Evolutionary conservation across 1,139 yeast genomes (phyloP).

Genomic region (Debaryomycetaceae sp.): DNA sequence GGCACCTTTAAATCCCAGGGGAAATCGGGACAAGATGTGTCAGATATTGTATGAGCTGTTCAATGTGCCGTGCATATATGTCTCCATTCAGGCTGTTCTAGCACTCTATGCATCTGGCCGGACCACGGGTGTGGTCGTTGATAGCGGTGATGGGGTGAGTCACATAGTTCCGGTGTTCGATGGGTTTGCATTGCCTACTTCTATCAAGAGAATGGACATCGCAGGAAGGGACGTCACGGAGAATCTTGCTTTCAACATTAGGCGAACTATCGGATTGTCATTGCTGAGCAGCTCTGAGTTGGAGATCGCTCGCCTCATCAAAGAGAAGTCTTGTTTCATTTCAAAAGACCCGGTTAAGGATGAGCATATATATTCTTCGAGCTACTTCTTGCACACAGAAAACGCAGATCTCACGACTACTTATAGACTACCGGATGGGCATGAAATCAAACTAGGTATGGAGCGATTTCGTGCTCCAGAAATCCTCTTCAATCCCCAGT

Average conservation of each 20-base stretch:
- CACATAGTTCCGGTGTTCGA: conserved; percentile 88
- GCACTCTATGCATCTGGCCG: conserved; percentile 85
- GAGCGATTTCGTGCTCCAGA: conserved; percentile 75
- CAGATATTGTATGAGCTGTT: conserved; percentile 81
- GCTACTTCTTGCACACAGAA: conserved; percentile 13
- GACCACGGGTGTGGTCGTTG: conserved; percentile 87
- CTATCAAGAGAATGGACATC: conserved; percentile 71
- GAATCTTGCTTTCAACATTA: conserved; percentile 61
- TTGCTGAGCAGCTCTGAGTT: conserved; percentile 71
- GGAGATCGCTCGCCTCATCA: conserved; percentile 75
- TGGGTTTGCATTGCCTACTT: conserved; percentile 75
- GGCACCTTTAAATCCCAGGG: conserved; percentile 78
- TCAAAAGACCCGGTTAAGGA: conserved; percentile 69
- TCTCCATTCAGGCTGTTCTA: conserved; percentile 79
- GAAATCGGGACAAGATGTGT: conserved; percentile 69
- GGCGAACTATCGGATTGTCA: conserved; percentile 59
- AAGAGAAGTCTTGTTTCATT: conserved; percentile 71
- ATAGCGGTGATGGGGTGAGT: conserved; percentile 89
- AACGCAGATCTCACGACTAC: conserved; percentile 28
- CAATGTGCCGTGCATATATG: conserved; percentile 81
- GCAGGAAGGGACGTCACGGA: conserved; percentile 89
- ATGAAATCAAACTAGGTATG: conserved; percentile 54
- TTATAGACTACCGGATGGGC: conserved; percentile 83
- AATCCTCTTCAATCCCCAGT: conserved; percentile 72
- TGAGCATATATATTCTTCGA: conserved; percentile 52